Percentiles rank a stretch among this genome's conserved stretches.
These are phyloP conservation scores for Pleurotus cornucopiae DNA, from an alignment of 768 basidiomycete species.

Conservation along the genomic window DNA sequence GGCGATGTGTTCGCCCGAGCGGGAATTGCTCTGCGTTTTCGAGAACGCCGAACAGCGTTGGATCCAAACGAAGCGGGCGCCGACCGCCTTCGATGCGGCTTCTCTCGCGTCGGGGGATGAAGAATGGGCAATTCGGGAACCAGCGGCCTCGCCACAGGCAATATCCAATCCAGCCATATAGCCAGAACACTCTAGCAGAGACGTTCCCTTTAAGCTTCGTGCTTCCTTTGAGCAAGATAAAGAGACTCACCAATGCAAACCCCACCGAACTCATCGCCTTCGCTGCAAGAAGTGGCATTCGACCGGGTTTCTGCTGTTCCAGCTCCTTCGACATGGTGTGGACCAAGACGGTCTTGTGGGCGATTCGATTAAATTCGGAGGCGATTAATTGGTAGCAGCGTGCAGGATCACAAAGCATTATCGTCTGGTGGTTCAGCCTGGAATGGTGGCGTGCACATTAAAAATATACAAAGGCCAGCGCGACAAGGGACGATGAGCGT, in stretches of 20 bases:
- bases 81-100: background rate
- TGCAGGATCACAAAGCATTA: background rate
- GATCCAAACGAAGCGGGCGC: slow-evolving; percentile 1
- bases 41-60: background rate
- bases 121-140: background rate
- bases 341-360: slow-evolving; percentile 5
- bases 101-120: background rate
- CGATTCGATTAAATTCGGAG: background rate
- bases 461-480: background rate
- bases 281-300: slow-evolving; percentile 17
- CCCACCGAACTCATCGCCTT: slow-evolving; percentile 22
- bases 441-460: background rate
- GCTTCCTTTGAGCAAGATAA: too few relatives aligned
- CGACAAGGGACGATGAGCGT: background rate
- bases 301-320: slow-evolving; percentile 10
- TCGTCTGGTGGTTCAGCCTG: background rate
- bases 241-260: slow-evolving; percentile 33
- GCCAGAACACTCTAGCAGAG: slow-evolving; percentile 35
- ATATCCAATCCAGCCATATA: slow-evolving; percentile 28
- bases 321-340: background rate
- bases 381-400: background rate
- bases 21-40: background rate
- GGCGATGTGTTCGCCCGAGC: slow-evolving; percentile 3
- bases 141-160: background rate
- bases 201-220: background rate